A percentile compares a stretch with the other conserved stretches of the same genome.
Conservation (phyloP, 1,284 basidiomycete species). For the Pseudozyma flocculosa region DNA sequence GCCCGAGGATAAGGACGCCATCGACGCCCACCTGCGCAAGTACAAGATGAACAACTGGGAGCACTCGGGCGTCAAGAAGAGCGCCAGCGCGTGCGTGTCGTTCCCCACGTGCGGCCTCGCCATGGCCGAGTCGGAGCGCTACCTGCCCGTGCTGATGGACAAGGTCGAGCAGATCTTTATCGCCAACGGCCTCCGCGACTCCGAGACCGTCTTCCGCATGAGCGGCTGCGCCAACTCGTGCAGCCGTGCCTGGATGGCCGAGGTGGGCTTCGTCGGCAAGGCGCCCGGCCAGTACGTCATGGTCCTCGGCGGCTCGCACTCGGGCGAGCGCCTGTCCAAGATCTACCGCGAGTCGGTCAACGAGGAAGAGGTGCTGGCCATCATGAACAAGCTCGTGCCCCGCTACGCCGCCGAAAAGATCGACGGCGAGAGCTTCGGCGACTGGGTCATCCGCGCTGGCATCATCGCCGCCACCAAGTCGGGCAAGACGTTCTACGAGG, state of each 20-base stretch:
- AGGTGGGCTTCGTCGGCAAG: slow-evolving; percentile 95
- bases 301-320: slow-evolving; percentile 92
- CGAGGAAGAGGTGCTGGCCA: slow-evolving; percentile 89
- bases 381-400: slow-evolving; percentile 88
- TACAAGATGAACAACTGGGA: slow-evolving; percentile 89
- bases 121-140: slow-evolving; percentile 93
- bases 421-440: slow-evolving; percentile 91
- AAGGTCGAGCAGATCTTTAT: slow-evolving; percentile 95
- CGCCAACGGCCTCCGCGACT: slow-evolving; percentile 84
- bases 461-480: slow-evolving; percentile 51
- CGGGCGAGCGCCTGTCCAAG: slow-evolving; percentile 90
- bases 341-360: slow-evolving; percentile 85
- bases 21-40: slow-evolving; percentile 77
- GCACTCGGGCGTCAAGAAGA: slow-evolving; percentile 74
- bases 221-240: slow-evolving; percentile 60
- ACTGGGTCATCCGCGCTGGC: slow-evolving; percentile 73
- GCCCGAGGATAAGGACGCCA: slow-evolving; percentile 65
- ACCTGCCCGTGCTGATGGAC: slow-evolving; percentile 88
- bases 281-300: slow-evolving; percentile 90
- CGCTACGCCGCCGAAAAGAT: slow-evolving; percentile 82
- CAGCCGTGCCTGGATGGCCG: slow-evolving; percentile 81
- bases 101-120: slow-evolving; percentile 93
- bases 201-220: slow-evolving; percentile 97
- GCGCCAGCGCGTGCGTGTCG: slow-evolving; percentile 74
- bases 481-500: slow-evolving; percentile 50